Evolutionary conservation across 2,329 filamentous ascomycete genomes (phyloP).

Genomic region (Ophiocordyceps unilateralis): DNA sequence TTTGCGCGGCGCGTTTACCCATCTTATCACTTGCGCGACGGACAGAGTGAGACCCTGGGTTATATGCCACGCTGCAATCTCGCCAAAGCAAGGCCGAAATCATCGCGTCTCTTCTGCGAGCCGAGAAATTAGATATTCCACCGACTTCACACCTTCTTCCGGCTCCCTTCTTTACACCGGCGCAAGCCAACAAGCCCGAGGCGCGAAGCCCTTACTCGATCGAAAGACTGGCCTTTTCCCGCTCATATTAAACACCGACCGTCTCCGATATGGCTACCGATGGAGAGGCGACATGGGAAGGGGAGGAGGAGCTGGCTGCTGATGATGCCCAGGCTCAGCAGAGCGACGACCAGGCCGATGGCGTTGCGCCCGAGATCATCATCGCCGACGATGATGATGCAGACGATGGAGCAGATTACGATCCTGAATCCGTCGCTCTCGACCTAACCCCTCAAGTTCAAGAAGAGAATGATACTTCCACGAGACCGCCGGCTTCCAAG

Average conservation of each 20-base stretch:
- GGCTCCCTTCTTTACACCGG: neutral
- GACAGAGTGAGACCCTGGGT: neutral
- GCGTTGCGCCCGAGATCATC: conserved; percentile 26
- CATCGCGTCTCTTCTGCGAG: neutral
- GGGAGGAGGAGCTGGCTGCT: conserved; percentile 34
- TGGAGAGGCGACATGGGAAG: conserved; percentile 27
- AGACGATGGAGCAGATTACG: conserved; percentile 40
- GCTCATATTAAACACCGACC: neutral
- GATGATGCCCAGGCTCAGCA: conserved; percentile 38
- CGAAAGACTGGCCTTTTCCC: no score
- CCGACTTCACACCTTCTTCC: neutral
- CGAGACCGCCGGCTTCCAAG: conserved; percentile 23
- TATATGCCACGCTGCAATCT: neutral
- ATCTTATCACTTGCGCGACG: neutral
- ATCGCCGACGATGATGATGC: conserved; percentile 28
- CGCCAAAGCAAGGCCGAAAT: no score
- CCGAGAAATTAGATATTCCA: neutral
- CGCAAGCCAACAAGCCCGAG: neutral
- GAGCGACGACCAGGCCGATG: conserved; percentile 37
- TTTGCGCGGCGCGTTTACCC: neutral
- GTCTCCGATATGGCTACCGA: conserved; percentile 17
- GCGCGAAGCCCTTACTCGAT: no score
- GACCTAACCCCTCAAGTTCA: conserved; percentile 20
- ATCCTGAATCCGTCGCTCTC: conserved; percentile 36
- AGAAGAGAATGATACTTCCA: conserved; percentile 11